Evolutionary conservation across 176 grass and related monocot genomes (phyloP), one percentile per base, ranked within the genome.

Genomic region (Poa pratensis): DNA sequence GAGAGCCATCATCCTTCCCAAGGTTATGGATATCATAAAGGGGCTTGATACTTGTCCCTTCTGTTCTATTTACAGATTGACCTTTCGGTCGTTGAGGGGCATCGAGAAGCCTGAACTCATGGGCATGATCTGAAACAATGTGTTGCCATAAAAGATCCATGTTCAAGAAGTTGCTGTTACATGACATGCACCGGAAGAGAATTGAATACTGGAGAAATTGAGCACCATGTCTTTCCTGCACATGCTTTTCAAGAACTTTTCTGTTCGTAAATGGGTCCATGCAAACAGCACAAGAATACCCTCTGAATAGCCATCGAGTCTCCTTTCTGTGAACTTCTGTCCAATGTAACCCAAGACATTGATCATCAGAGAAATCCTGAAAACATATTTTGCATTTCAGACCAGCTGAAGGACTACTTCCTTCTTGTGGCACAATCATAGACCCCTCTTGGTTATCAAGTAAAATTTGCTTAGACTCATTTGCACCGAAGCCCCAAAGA

Each of bases 281-380:
- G 88, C 96, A 99, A 67, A 86, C 88, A 76, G 91, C 93, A 89
- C 96, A 99, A 72, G 96, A 91, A 92, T 92, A 99, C 22, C 96
- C 96, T 96, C 96, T 90, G 80, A 96, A 99, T 30, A 99, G 88
- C 90, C 89, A 96, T 62, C 96, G 88, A 68, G 88, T 83, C 86
- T 99, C 96, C 83, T 90, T 99, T 81, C 92, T 96, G 87, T 99
- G 96, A 34, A 92, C 88, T 57, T 90, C 50, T 53, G 84, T 89
- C 96, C 96, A 99, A 82, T 99, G 96, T 68, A 92, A 80, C 40
- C 83, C 93, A 68, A 99, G 92, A 49, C 73, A 79, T 51, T 96
- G 77, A 79, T 96, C 90, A 88, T 94, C 84, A 86, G 70, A 82
- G 57, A 99, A 96, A 39, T 89, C 84, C 53, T 92, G 81, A 63